Evolutionary conservation across 2,329 filamentous ascomycete species (phyloP).

Genomic region (Nectriaceae sp.): DNA sequence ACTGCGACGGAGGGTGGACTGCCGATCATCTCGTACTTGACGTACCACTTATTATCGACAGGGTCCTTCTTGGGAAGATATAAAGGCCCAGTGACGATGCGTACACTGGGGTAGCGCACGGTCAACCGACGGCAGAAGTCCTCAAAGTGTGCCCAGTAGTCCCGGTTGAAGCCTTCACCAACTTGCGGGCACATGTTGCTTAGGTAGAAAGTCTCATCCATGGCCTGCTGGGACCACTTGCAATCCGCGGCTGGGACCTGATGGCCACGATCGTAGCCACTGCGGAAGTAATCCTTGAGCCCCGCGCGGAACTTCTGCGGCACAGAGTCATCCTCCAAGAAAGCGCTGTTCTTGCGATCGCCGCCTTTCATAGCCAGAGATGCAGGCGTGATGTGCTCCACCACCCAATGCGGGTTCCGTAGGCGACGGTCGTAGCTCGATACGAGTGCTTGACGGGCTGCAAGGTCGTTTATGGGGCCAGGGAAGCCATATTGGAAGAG

Average conservation of each 20-base stretch:
- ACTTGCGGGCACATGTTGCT: conserved; percentile 99
- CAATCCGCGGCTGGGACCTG: conserved; percentile 96
- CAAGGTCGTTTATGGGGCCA: conserved; percentile 82
- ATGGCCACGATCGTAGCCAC: conserved; percentile 93
- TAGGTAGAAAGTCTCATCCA: conserved; percentile 93
- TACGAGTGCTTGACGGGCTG: conserved; percentile 73
- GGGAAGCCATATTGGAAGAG: conserved; percentile 90
- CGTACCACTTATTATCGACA: conserved; percentile 89
- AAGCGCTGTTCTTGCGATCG: conserved; percentile 81
- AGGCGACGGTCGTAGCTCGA: conserved; percentile 89
- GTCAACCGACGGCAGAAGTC: conserved; percentile 92
- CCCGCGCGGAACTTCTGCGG: conserved; percentile 86
- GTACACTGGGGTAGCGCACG: conserved; percentile 77
- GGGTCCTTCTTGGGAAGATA: conserved; percentile 86
- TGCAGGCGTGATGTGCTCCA: conserved; percentile 91
- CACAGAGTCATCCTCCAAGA: conserved; percentile 78
- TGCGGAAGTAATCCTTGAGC: conserved; percentile 92
- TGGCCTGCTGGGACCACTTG: conserved; percentile 91
- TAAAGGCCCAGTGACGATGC: conserved; percentile 89
- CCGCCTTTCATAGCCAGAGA: conserved; percentile 75
- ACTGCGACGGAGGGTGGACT: conserved; percentile 92
- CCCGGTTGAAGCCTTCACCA: conserved; percentile 95
- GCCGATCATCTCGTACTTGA: conserved; percentile 94
- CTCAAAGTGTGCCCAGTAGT: conserved; percentile 99
- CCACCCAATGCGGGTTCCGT: conserved; percentile 92